A percentile compares a stretch with the other conserved stretches of the same genome.
phyloP scores from a whole-genome alignment of 1,139 yeast genomes.

The Suhomyces guaymorum region DNA sequence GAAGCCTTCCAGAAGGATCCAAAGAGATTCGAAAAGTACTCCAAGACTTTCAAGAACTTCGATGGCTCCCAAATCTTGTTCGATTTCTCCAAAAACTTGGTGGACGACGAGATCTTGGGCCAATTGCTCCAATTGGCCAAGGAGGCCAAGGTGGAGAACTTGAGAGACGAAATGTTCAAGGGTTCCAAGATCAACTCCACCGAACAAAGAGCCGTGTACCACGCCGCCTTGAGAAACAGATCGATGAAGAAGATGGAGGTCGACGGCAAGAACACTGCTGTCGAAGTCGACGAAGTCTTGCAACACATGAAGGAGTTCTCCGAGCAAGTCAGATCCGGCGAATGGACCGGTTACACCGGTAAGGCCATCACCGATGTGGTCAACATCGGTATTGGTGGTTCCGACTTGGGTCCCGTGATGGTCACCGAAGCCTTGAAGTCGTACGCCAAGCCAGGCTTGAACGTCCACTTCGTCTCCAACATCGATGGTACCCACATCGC shows the following conservation, averaged over 20 bases:
- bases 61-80: slow-evolving; percentile 88
- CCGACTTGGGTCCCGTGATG: slow-evolving; percentile 99
- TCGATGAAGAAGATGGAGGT: slow-evolving; percentile 79
- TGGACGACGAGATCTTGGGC: slow-evolving; percentile 76
- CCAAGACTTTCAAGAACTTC: slow-evolving; percentile 75
- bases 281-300: slow-evolving; percentile 86
- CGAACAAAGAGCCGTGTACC: slow-evolving; percentile 95
- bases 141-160: slow-evolving; percentile 82
- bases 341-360: slow-evolving; percentile 97
- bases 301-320: slow-evolving; percentile 96
- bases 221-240: slow-evolving; percentile 93
- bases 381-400: slow-evolving; percentile 98
- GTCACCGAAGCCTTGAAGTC: slow-evolving; percentile 96
- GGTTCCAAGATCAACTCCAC: slow-evolving; percentile 95
- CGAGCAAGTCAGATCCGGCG: slow-evolving; percentile 83
- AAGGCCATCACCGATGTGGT: slow-evolving; percentile 90
- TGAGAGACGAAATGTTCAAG: slow-evolving; percentile 87
- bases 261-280: slow-evolving; percentile 85
- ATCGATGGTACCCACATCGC: slow-evolving; percentile 98
- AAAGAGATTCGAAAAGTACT: slow-evolving; percentile 69
- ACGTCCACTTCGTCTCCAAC: slow-evolving; percentile 93
- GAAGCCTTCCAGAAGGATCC: slow-evolving; percentile 77
- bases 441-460: slow-evolving; percentile 73
- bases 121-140: slow-evolving; percentile 77
- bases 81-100: slow-evolving; percentile 91